phyloP scores from a whole-genome alignment of 75 land plant species.

The Larix kaempferi region DNA sequence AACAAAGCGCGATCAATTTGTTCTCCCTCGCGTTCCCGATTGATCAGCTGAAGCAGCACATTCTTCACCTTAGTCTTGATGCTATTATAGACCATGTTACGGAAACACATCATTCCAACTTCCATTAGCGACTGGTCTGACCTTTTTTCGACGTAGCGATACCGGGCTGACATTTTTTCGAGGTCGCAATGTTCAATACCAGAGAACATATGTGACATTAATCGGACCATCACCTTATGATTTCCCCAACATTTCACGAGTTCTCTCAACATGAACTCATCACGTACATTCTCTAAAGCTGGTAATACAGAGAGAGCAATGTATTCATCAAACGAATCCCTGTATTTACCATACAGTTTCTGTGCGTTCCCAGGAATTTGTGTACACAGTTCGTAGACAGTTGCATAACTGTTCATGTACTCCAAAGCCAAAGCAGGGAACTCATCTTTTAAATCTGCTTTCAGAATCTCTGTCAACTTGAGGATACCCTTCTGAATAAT shows the following conservation, averaged over 20 bases:
- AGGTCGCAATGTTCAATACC: conserved; percentile 85
- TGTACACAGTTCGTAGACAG: too few species aligned
- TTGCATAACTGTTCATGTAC: too few species aligned
- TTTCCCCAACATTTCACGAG: conserved; percentile 83
- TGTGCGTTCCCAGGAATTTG: too few species aligned
- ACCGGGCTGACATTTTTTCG: conserved; percentile 69
- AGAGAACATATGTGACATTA: conserved; percentile 82
- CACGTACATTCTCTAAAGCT: conserved; percentile 68
- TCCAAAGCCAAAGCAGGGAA: too few species aligned
- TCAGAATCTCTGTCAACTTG: too few species aligned
- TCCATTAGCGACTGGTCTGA: conserved; percentile 71
- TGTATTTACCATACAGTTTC: too few species aligned
- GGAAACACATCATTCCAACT: conserved; percentile 76
- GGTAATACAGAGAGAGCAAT: conserved; percentile 13
- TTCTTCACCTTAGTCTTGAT: conserved; percentile 74
- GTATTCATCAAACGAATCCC: too few species aligned
- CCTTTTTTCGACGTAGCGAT: too few species aligned
- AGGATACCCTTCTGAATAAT: too few species aligned
- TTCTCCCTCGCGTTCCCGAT: too few species aligned
- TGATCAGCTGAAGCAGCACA: too few species aligned
- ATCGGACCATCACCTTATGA: conserved; percentile 90
- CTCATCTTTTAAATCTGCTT: too few species aligned
- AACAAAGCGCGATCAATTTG: conserved; percentile 82
- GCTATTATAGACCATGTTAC: conserved; percentile 48
- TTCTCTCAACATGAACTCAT: conserved; percentile 88